A percentile compares a stretch with the other conserved stretches of the same genome.
phyloP scores from a whole-genome alignment of 257 asterid genomes.

The Hygrophila difformis region DNA sequence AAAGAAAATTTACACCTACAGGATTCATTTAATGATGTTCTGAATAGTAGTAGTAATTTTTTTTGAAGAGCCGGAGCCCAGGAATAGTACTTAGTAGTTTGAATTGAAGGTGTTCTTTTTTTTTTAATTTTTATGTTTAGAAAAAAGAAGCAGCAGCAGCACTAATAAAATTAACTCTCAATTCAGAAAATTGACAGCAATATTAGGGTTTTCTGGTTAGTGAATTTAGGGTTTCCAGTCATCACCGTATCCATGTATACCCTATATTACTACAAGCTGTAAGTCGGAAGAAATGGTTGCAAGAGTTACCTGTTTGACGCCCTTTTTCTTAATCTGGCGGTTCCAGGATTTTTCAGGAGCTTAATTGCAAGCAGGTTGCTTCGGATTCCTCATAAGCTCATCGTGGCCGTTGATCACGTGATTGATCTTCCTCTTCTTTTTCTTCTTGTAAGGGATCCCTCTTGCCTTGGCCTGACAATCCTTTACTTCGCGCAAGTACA shows the following conservation, averaged over 20 bases:
- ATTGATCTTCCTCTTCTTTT: conserved; percentile 14
- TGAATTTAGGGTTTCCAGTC: conserved; percentile 39
- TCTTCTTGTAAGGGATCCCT: conserved; percentile 18
- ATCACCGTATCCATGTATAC: too few species aligned
- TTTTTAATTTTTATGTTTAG: too few species aligned
- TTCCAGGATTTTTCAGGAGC: too few species aligned
- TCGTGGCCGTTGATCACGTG: neutral
- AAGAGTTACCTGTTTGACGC: too few species aligned
- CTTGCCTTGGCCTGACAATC: conserved; percentile 20
- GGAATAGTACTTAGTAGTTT: conserved; percentile 6
- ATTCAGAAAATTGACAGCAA: neutral
- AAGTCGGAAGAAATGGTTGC: too few species aligned
- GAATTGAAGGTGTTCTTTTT: neutral
- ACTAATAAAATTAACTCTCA: neutral
- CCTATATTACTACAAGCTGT: too few species aligned
- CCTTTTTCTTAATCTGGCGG: too few species aligned
- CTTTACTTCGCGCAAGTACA: conserved; percentile 18
- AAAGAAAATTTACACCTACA: conserved; percentile 1
- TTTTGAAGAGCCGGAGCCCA: too few species aligned
- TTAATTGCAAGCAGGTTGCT: too few species aligned
- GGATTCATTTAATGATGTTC: neutral
- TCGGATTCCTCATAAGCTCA: too few species aligned
- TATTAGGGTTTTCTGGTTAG: conserved; percentile 27
- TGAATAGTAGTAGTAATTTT: too few species aligned
- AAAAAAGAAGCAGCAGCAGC: neutral